These are phyloP conservation scores for Scleromitrula shiraiana DNA, from an alignment of 2,329 filamentous ascomycete genomes.

Conservation along the genomic window DNA sequence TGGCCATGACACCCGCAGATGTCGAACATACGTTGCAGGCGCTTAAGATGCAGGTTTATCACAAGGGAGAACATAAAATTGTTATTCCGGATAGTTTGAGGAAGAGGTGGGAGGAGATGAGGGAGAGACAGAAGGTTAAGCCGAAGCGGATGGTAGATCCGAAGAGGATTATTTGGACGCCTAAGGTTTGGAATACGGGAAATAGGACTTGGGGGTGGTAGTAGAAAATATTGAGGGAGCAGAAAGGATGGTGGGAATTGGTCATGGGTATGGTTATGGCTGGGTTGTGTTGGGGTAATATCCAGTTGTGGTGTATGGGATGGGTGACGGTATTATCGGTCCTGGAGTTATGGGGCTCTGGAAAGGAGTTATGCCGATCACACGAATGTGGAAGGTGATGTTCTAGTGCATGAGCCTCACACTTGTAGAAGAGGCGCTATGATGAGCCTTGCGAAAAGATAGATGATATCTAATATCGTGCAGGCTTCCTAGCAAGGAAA, in stretches of 20 bases:
- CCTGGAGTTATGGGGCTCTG: no score
- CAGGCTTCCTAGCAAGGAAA: no score
- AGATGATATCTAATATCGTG: no score
- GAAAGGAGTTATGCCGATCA: no score
- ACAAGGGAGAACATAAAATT: slow-evolving; percentile 94
- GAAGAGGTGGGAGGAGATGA: slow-evolving; percentile 52
- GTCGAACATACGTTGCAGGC: slow-evolving; percentile 92
- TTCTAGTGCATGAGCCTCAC: no score
- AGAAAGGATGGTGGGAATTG: neutral
- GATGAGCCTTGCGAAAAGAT: no score
- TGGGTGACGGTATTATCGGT: no score
- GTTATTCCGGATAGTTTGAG: slow-evolving; percentile 81
- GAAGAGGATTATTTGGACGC: slow-evolving; percentile 82
- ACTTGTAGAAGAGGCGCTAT: no score
- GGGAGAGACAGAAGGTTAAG: slow-evolving; percentile 75
- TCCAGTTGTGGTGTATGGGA: no score
- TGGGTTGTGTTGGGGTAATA: neutral
- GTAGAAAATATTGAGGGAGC: no score
- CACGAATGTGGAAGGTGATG: no score
- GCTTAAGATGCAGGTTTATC: slow-evolving; percentile 90
- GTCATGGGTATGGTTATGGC: neutral
- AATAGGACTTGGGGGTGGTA: slow-evolving; percentile 95
- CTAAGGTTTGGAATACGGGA: slow-evolving; percentile 85
- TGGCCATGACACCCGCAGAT: slow-evolving; percentile 96
- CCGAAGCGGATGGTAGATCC: slow-evolving; percentile 70